These are phyloP conservation scores for Zymoseptoria passerinii DNA, from an alignment of 2,329 filamentous ascomycete species.

Conservation along the genomic window DNA sequence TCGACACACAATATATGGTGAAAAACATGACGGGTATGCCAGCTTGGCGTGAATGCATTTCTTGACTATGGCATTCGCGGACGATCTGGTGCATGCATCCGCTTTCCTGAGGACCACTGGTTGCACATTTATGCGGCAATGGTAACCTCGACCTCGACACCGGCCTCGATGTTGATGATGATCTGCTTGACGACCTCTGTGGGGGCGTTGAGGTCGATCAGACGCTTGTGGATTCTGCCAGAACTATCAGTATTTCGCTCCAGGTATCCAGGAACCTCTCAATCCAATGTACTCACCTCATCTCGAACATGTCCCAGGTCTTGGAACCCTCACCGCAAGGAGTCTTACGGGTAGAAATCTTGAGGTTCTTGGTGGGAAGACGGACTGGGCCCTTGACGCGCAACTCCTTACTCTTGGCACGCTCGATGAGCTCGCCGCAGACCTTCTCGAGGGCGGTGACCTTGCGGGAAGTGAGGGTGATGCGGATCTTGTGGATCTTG, in stretches of 20 bases:
- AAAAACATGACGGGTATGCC: background rate
- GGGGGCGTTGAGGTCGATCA: slow-evolving; percentile 68
- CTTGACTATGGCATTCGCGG: background rate
- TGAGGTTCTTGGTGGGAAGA: slow-evolving; percentile 92
- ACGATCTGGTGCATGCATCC: background rate
- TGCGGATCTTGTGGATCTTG: slow-evolving; percentile 96
- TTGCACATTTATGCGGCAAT: slow-evolving; percentile 61
- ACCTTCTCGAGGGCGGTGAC: slow-evolving; percentile 96
- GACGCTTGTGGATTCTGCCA: slow-evolving; percentile 29
- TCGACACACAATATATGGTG: background rate
- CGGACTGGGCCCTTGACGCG: slow-evolving; percentile 97
- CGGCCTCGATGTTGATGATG: slow-evolving; percentile 92
- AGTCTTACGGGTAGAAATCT: slow-evolving; percentile 97
- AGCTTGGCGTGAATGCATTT: background rate
- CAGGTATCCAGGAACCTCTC: slow-evolving; percentile 24
- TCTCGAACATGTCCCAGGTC: slow-evolving; percentile 99
- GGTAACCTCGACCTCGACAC: slow-evolving; percentile 88
- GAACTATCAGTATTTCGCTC: slow-evolving; percentile 1
- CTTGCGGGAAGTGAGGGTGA: slow-evolving; percentile 93
- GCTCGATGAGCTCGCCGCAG: slow-evolving; percentile 95
- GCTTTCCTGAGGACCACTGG: background rate
- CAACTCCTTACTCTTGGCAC: slow-evolving; percentile 96
- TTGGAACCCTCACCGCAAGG: slow-evolving; percentile 99
- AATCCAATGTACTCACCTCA: slow-evolving; percentile 72
- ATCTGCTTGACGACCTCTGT: slow-evolving; percentile 97